phyloP scores from a whole-genome alignment of 2,329 filamentous ascomycete species.

The Alternaria brassicicola region DNA sequence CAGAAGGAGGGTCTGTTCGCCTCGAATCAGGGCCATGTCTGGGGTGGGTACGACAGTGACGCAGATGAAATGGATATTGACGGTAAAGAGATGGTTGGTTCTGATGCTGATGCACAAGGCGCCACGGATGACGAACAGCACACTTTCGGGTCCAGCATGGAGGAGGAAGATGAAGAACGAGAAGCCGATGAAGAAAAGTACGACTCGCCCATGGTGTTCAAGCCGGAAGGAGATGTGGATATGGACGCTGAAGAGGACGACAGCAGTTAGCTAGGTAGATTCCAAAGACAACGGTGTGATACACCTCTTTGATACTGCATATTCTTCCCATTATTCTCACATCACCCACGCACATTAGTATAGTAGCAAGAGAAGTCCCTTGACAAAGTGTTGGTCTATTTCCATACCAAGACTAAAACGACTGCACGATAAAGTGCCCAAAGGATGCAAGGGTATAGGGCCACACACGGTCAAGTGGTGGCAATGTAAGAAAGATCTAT shows the following conservation, averaged over 20 bases:
- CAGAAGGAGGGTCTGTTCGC: background rate
- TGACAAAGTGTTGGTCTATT: background rate
- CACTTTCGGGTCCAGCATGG: background rate
- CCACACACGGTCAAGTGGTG: constrained; percentile 7
- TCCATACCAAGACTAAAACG: background rate
- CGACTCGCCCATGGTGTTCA: background rate
- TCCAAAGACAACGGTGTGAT: background rate
- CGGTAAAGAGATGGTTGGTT: background rate
- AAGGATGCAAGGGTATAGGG: constrained; percentile 17
- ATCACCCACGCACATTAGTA: background rate
- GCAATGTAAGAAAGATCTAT: constrained; percentile 14
- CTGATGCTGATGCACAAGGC: background rate
- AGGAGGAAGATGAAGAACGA: background rate
- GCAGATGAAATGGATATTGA: background rate
- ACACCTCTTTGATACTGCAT: background rate
- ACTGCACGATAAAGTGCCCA: constrained; percentile 5
- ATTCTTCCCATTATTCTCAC: background rate
- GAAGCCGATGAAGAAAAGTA: background rate
- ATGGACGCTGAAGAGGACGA: background rate
- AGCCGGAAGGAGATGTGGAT: background rate
- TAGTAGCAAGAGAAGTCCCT: background rate
- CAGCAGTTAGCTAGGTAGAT: background rate
- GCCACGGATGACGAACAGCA: background rate
- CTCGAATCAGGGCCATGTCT: background rate
- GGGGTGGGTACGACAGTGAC: background rate